These are phyloP conservation scores for Podila epigama DNA, from an alignment of 192 early-diverging fungal genomes.

Conservation along the genomic window DNA sequence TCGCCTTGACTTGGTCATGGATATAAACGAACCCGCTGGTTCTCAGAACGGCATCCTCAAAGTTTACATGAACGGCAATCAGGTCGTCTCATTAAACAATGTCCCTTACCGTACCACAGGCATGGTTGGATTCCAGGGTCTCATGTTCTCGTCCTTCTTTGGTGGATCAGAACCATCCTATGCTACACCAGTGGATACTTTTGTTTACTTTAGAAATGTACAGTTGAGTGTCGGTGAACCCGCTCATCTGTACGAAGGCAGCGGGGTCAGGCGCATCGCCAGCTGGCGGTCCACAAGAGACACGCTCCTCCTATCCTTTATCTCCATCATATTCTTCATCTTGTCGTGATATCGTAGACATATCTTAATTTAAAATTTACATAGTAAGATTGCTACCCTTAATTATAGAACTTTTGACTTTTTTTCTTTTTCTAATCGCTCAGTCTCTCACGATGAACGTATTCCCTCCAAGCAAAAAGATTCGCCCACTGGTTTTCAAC, in stretches of 20 bases:
- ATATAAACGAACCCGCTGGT: constrained; percentile 44
- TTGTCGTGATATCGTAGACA: constrained; percentile 1
- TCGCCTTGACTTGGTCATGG: constrained; percentile 51
- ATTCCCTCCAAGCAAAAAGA: no score
- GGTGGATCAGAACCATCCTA: constrained; percentile 51
- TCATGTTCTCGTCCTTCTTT: constrained; percentile 64
- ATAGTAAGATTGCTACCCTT: no score
- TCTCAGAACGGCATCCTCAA: constrained; percentile 49
- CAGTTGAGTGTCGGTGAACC: constrained; percentile 52
- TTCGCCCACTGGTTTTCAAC: no score
- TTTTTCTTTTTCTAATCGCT: no score
- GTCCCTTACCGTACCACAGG: constrained; percentile 50
- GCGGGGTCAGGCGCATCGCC: not conserved
- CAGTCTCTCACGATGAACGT: no score
- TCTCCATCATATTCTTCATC: constrained; percentile 1
- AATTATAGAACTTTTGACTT: no score
- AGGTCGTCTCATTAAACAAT: constrained; percentile 40
- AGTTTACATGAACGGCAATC: constrained; percentile 52
- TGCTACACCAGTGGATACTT: constrained; percentile 43
- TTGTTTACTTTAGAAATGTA: constrained; percentile 56
- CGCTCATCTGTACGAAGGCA: constrained; percentile 33
- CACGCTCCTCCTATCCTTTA: not conserved
- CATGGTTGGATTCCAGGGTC: constrained; percentile 50
- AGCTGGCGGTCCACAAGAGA: not conserved
- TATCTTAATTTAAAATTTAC: no score